These are phyloP conservation scores for Cyclocybe cylindracea DNA, from an alignment of 768 basidiomycete genomes.

Conservation along the genomic window DNA sequence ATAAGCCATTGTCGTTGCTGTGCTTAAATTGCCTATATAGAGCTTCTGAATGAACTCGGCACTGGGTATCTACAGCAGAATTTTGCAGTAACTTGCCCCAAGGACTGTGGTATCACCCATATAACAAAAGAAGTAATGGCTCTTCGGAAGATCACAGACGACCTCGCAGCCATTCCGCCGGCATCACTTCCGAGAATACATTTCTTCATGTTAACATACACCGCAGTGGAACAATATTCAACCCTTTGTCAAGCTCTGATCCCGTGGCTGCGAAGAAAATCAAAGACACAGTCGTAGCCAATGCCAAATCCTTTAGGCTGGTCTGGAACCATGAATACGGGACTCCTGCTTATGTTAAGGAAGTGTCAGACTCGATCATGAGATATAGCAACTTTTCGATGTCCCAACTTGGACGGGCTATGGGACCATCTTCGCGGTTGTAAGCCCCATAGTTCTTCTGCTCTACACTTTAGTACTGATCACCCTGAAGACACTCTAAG, in stretches of 20 bases:
- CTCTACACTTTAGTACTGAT: background rate
- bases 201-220: background rate
- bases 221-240: conserved; percentile 16
- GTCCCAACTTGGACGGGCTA: background rate
- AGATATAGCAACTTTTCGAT: background rate
- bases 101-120: conserved; percentile 28
- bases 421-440: background rate
- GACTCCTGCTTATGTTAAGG: background rate
- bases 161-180: conserved; percentile 4
- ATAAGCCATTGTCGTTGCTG: too few species aligned
- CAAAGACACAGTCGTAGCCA: conserved; percentile 3
- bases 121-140: conserved; percentile 32
- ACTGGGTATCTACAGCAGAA: conserved; percentile 49
- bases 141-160: conserved; percentile 17
- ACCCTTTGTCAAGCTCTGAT: conserved; percentile 2
- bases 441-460: background rate
- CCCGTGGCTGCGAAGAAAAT: background rate
- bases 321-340: background rate
- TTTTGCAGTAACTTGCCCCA: conserved; percentile 36
- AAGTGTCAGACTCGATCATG: background rate
- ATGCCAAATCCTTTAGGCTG: background rate
- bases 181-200: conserved; percentile 1
- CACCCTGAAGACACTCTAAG: conserved; percentile 31
- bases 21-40: too few species aligned
- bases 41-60: conserved; percentile 15